These are phyloP conservation scores for Aspergillus taichungensis DNA, from an alignment of 495 filamentous ascomycete species.

Conservation along the genomic window DNA sequence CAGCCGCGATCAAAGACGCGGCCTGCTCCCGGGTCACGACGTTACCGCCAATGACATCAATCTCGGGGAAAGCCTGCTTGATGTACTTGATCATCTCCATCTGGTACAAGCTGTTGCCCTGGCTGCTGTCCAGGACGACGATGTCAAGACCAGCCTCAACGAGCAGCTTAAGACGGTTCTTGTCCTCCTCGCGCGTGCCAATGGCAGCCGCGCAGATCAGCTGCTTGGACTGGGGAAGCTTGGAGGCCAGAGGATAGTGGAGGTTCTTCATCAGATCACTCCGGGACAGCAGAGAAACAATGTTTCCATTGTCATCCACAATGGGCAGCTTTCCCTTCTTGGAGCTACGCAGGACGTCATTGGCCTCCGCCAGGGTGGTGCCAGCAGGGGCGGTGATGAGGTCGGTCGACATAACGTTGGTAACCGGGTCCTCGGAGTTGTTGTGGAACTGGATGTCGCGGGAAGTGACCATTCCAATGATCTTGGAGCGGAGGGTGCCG, in stretches of 20 bases:
- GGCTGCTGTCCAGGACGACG: slow-evolving; percentile 87
- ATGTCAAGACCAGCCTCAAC: slow-evolving; percentile 95
- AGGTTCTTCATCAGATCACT: slow-evolving; percentile 99
- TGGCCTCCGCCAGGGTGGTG: slow-evolving; percentile 79
- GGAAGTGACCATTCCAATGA: slow-evolving; percentile 93
- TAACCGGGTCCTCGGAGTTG: slow-evolving; percentile 58
- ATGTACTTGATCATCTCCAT: slow-evolving; percentile 94
- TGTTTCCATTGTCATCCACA: slow-evolving; percentile 75
- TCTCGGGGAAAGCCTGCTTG: slow-evolving; percentile 72
- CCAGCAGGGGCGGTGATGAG: slow-evolving; percentile 84
- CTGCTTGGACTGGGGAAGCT: slow-evolving; percentile 95
- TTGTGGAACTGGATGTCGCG: slow-evolving; percentile 95
- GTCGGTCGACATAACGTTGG: slow-evolving; percentile 90
- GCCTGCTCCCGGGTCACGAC: slow-evolving; percentile 96
- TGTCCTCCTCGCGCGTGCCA: slow-evolving; percentile 89
- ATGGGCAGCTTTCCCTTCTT: slow-evolving; percentile 99
- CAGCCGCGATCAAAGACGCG: slow-evolving; percentile 82
- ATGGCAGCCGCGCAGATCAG: slow-evolving; percentile 92
- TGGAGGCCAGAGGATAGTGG: slow-evolving; percentile 92
- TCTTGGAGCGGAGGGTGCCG: slow-evolving; percentile 86
- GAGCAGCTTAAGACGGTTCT: slow-evolving; percentile 72
- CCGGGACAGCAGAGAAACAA: slow-evolving; percentile 90
- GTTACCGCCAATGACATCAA: slow-evolving; percentile 96
- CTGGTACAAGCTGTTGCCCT: slow-evolving; percentile 96
- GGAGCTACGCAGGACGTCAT: slow-evolving; percentile 83